phyloP scores from a whole-genome alignment of 129 eudicot genomes.

The Logfia minima region DNA sequence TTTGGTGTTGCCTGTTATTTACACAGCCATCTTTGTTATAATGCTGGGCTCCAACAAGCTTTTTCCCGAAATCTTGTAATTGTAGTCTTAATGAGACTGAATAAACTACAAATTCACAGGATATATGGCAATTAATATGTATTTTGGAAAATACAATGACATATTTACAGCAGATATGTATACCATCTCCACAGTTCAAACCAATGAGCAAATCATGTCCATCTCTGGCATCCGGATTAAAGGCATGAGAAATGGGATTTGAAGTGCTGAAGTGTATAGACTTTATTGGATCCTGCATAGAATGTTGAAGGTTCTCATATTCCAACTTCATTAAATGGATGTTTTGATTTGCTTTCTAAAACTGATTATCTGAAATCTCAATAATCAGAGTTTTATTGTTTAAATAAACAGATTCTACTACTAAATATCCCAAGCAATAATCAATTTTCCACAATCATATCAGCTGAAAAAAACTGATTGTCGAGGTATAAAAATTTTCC shows the following conservation, averaged over 20 bases:
- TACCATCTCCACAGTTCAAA: conserved; percentile 16
- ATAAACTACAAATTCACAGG: conserved; percentile 9
- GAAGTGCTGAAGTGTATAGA: conserved; percentile 15
- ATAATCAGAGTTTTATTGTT: not conserved
- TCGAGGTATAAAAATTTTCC: not conserved
- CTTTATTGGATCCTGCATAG: conserved; percentile 18
- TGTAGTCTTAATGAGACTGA: conserved; percentile 16
- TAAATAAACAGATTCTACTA: not conserved
- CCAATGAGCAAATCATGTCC: conserved; percentile 24
- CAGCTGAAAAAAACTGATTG: not conserved
- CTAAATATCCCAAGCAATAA: not conserved
- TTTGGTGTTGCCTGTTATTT: conserved; percentile 16
- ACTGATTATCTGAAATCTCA: not conserved
- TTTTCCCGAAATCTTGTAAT: conserved; percentile 9
- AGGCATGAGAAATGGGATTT: conserved; percentile 13
- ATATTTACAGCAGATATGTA: not conserved
- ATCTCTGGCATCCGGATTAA: conserved; percentile 17
- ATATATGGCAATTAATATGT: not conserved
- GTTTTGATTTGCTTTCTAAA: not conserved
- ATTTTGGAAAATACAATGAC: not conserved
- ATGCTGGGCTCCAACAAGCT: conserved; percentile 21
- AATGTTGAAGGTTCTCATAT: not conserved
- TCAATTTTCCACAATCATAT: not conserved
- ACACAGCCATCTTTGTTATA: conserved; percentile 16
- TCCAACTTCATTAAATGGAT: not conserved